Evolutionary conservation across 768 basidiomycete species (phyloP), one percentile per base, ranked within the genome.

Genomic region (Leccinum variicolor): DNA sequence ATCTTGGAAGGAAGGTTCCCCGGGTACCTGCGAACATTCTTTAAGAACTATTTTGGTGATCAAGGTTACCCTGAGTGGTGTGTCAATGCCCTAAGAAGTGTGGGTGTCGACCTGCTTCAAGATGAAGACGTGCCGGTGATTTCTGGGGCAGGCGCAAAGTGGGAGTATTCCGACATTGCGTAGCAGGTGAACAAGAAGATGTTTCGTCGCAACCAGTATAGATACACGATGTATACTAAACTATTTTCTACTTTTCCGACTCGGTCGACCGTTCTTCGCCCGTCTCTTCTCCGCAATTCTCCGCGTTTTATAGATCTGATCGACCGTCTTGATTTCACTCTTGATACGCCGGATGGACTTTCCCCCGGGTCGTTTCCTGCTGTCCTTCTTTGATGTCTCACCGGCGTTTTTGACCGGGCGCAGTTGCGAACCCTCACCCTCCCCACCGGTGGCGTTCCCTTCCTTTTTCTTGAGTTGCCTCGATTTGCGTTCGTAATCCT

Each of bases 41-140:
- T 96, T 71, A 79, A 77, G 33, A 74, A 76, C 46, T 95, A 94
- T 70, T 96, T 91, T 65, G 86, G 83, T 7, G 78, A 84, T 55
- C 74, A 77, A n/a, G 88, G 87, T 10, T 92, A 94, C 69, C 92
- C 92, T 0, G 83, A 85, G 67, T 96, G 93, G 93, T 90, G 90
- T 64, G 84, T 95, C 1, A 89, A 92, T 65, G 94, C 93, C 11
- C 73, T 96, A 52, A 77, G 79, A 25, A 87, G 84, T 54, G 93
- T 96, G 13, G 89, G 89, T 1, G 90, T 96, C 0, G 92, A 96
- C 68, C 71, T 95, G 46, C 74, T 93, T 31, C 83, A 87, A 57
- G 82, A 79, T 23, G 65, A 74, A 28, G 68, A 79, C 25, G 70
- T 76, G 6, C 80, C 78, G 54, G 69, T 88, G 0, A 75, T 87